Base-by-base conservation (phyloP, 768 basidiomycete genomes). In the Tulasnella calospora region DNA sequence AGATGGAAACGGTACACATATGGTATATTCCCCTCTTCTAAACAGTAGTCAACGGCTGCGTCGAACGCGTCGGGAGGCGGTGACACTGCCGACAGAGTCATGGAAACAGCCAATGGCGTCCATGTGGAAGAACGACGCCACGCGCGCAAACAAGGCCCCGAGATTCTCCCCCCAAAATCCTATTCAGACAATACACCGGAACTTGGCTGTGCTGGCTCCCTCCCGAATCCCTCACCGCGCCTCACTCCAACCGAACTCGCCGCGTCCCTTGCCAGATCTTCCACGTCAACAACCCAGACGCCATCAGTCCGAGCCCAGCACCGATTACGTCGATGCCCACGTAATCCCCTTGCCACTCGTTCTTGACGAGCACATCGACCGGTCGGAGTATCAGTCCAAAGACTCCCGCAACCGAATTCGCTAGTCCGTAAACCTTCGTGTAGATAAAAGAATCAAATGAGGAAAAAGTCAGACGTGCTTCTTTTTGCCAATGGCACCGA, bases 351-450 rank as follows among this genome's bases (percentile, higher is more conserved):
- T 82, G 41, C 23, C 84, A 80, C 30, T 77, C 80, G 13, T 78
- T 79, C 78, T 85, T 84, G 33, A 84, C 83, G 30, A 83, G 78
- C 10, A 84, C 73, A 78, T 86, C 85, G 74, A 86, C 80, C 3
- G 84, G 84, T 12, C 83, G 83, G 23, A 85, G 81, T 19, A 84
- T 76, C 15, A 85, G 78, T 1, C 84, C 85, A 71, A 85, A 82
- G 2, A 84, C 41, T 6, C 85, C 85, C 13, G 84, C 82, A 8
- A 84, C 35, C n/a, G 84, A 83, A 80, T 84, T 84, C 27, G 83
- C 82, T 9, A 85, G 80, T 6, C 85, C 85, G 67, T 85, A 85
- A 47, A 86, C 75, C 75, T 76, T 47, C 61, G 61, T 67, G 2
- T 12, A 27, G 61, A 67, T 67, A 67, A 67, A 67, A 13, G 30